A percentile compares a stretch with the other conserved stretches of the same genome.
Evolutionary conservation across 441 rosid genomes (phyloP).

Genomic region (Gossypium davidsonii): DNA sequence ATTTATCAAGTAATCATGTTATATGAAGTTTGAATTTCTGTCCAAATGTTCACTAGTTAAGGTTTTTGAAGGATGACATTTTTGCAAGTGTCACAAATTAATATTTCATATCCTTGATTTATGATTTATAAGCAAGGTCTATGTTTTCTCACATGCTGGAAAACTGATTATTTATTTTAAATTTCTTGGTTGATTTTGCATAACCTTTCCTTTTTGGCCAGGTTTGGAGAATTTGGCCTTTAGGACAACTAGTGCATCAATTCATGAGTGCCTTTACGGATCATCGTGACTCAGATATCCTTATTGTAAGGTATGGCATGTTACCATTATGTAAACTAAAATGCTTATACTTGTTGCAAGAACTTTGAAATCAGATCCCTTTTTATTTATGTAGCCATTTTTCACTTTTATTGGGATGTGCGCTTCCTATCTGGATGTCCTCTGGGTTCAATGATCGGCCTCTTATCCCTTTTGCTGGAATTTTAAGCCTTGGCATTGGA

Average conservation of each 20-base stretch:
- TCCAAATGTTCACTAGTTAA: not conserved
- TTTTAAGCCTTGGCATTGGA: conserved; percentile 96
- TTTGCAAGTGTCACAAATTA: not conserved
- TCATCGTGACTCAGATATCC: conserved; percentile 92
- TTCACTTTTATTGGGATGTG: conserved; percentile 90
- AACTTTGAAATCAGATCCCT: not conserved
- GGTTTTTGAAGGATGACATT: not conserved
- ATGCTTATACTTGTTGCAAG: conserved; percentile 8
- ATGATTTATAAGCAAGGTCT: not conserved
- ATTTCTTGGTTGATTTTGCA: conserved; percentile 10
- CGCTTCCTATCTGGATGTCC: conserved; percentile 98
- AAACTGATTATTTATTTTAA: not conserved
- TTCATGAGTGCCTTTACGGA: conserved; percentile 97
- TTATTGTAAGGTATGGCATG: conserved; percentile 66
- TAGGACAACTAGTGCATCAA: conserved; percentile 67
- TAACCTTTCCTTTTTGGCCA: conserved; percentile 28
- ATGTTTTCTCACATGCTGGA: not conserved
- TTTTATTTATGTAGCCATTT: conserved; percentile 59
- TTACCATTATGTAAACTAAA: conserved; percentile 1
- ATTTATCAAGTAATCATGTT: not conserved
- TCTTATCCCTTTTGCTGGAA: conserved; percentile 91
- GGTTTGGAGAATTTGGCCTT: conserved; percentile 92
- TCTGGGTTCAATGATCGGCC: conserved; percentile 92
- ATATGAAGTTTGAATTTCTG: not conserved
- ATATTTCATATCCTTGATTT: not conserved